Evolutionary conservation across 2,329 filamentous ascomycete genomes (phyloP).

Genomic region (Xylaria polymorpha): DNA sequence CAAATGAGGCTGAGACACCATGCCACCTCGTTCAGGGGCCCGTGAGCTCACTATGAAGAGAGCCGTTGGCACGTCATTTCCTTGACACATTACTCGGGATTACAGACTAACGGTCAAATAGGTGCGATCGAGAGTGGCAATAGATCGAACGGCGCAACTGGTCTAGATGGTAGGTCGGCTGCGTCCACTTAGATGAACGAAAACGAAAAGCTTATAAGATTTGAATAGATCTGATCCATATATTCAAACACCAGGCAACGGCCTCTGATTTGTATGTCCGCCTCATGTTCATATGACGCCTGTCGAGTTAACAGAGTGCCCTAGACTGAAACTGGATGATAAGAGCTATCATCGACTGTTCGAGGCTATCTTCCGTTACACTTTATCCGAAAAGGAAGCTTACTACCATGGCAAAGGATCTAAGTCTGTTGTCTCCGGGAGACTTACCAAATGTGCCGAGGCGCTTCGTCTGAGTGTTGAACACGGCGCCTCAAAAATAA

Average conservation of each 20-base stretch:
- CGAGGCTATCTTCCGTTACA: slow-evolving; percentile 80
- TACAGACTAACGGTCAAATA: slow-evolving; percentile 39
- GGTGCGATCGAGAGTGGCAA: slow-evolving; percentile 46
- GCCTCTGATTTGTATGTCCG: slow-evolving; percentile 45
- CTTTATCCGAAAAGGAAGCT: slow-evolving; percentile 72
- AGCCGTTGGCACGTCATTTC: slow-evolving; percentile 43
- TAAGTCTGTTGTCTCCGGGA: slow-evolving; percentile 53
- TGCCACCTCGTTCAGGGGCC: slow-evolving; percentile 45
- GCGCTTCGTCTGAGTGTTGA: slow-evolving; percentile 79
- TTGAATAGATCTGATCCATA: slow-evolving; percentile 46
- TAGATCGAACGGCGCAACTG: slow-evolving; percentile 43
- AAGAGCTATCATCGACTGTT: slow-evolving; percentile 85
- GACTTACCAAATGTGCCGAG: slow-evolving; percentile 75
- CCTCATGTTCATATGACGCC: background rate
- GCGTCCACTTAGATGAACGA: background rate
- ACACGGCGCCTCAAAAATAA: slow-evolving; percentile 74
- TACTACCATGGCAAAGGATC: slow-evolving; percentile 66
- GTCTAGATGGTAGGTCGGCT: slow-evolving; percentile 44
- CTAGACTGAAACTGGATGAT: slow-evolving; percentile 67
- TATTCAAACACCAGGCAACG: slow-evolving; percentile 47
- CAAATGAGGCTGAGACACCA: slow-evolving; percentile 33
- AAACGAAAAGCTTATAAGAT: slow-evolving; percentile 16
- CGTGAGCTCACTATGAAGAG: slow-evolving; percentile 46
- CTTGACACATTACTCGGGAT: background rate
- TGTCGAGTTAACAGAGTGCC: slow-evolving; percentile 9